These are phyloP conservation scores for Rhodotorula graminis DNA, from an alignment of 768 basidiomycete species.

Conservation along the genomic window DNA sequence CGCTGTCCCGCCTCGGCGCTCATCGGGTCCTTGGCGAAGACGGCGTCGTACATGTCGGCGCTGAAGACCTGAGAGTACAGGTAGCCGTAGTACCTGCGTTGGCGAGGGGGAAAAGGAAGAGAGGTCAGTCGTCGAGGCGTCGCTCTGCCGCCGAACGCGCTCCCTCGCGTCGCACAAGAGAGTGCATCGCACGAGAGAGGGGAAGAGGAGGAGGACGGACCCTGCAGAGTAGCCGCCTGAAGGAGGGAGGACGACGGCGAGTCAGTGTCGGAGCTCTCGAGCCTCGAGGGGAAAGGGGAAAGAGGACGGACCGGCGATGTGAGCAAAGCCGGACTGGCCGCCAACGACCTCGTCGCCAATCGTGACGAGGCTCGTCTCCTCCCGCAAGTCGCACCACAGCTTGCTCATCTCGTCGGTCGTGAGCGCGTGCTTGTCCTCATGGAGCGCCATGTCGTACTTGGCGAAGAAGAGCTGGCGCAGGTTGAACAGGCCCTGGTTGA, in stretches of 20 bases:
- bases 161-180: too few species aligned
- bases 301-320: conserved; percentile 52
- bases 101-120: not conserved
- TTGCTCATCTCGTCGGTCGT: conserved; percentile 67
- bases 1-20: conserved; percentile 59
- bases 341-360: conserved; percentile 58
- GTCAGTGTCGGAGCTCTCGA: not conserved
- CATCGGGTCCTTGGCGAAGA: conserved; percentile 76
- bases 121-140: too few species aligned
- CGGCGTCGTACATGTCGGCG: conserved; percentile 57
- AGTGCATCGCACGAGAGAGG: not conserved
- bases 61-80: conserved; percentile 62
- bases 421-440: conserved; percentile 44
- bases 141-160: too few species aligned
- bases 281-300: not conserved
- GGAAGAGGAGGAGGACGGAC: not conserved
- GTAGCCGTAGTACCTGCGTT: conserved; percentile 47
- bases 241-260: conserved; percentile 48
- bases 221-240: conserved; percentile 31
- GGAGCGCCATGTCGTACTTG: conserved; percentile 32
- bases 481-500: conserved; percentile 61
- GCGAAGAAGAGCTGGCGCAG: conserved; percentile 74
- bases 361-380: conserved; percentile 45
- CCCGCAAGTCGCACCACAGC: conserved; percentile 70
- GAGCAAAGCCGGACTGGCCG: conserved; percentile 71